A percentile compares a stretch with the other conserved stretches of the same genome.
These are phyloP conservation scores for Physaria fendleri DNA, from an alignment of 345 rosid species.

Conservation along the genomic window DNA sequence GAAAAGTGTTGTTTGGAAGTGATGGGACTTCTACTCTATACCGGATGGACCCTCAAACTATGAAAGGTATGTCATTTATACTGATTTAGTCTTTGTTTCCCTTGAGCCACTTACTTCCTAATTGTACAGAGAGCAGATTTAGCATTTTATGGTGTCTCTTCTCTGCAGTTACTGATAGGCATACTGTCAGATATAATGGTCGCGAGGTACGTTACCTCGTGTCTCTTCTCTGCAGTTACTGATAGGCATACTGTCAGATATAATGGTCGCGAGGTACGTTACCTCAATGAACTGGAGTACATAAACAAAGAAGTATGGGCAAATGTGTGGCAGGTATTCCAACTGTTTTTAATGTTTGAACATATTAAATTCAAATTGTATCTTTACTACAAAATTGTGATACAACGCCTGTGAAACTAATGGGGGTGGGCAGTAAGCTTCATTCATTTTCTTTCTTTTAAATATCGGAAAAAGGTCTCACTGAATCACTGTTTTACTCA, in stretches of 20 bases:
- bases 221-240: constrained; percentile 44
- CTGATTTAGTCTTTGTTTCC: neutral
- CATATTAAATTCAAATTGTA: neutral
- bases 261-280: constrained; percentile 48
- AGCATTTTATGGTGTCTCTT: neutral
- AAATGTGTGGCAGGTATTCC: constrained; percentile 76
- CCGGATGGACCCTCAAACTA: constrained; percentile 59
- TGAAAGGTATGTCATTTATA: constrained; percentile 44
- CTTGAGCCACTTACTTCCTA: neutral
- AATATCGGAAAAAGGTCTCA: neutral
- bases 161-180: constrained; percentile 51
- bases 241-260: constrained; percentile 45
- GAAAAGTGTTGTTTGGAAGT: constrained; percentile 72
- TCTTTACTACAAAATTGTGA: neutral
- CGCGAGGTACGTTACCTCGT: constrained; percentile 49
- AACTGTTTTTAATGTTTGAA: neutral
- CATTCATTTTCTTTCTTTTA: neutral
- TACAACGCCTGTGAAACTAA: constrained; percentile 1
- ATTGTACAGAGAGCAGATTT: neutral
- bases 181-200: constrained; percentile 48
- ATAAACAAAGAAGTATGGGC: constrained; percentile 94
- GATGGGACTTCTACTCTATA: constrained; percentile 88
- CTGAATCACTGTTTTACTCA: neutral
- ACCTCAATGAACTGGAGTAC: constrained; percentile 87
- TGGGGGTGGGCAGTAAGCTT: neutral